Conservation (phyloP, 1,284 basidiomycete species). For the Xerocomus amazonicus region DNA sequence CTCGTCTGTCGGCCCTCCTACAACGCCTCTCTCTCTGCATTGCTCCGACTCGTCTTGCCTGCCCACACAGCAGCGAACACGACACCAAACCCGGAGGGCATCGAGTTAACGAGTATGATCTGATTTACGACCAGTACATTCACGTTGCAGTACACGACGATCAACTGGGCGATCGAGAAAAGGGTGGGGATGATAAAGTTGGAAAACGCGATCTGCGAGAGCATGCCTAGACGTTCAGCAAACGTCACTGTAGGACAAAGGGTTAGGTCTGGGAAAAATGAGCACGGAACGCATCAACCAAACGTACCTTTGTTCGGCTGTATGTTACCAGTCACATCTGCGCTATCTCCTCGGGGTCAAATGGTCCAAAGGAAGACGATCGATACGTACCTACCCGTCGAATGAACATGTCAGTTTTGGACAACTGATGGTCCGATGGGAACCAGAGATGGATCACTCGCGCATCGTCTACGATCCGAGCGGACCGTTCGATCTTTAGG, state of each 20-base stretch:
- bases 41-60: slow-evolving; percentile 5
- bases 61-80: too few relatives aligned
- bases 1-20: background rate
- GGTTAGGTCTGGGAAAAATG: too few relatives aligned
- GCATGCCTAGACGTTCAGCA: slow-evolving; percentile 20
- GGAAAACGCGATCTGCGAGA: slow-evolving; percentile 30
- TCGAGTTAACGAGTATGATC: slow-evolving; percentile 25
- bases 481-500: too few relatives aligned
- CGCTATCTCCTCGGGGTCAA: slow-evolving; percentile 4
- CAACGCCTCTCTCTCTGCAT: background rate
- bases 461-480: too few relatives aligned
- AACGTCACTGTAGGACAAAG: slow-evolving; percentile 17
- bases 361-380: slow-evolving; percentile 28
- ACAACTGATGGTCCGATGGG: too few relatives aligned
- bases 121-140: slow-evolving; percentile 25
- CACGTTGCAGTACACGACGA: slow-evolving; percentile 28
- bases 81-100: slow-evolving; percentile 30
- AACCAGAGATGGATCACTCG: too few relatives aligned
- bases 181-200: slow-evolving; percentile 31
- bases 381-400: slow-evolving; percentile 25
- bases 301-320: slow-evolving; percentile 13
- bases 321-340: slow-evolving; percentile 19
- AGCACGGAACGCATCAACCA: too few relatives aligned
- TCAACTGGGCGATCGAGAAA: slow-evolving; percentile 32
- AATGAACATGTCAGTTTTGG: too few relatives aligned